phyloP scores from a whole-genome alignment of 2,329 filamentous ascomycete genomes.

The Ceratocystis papillata region DNA sequence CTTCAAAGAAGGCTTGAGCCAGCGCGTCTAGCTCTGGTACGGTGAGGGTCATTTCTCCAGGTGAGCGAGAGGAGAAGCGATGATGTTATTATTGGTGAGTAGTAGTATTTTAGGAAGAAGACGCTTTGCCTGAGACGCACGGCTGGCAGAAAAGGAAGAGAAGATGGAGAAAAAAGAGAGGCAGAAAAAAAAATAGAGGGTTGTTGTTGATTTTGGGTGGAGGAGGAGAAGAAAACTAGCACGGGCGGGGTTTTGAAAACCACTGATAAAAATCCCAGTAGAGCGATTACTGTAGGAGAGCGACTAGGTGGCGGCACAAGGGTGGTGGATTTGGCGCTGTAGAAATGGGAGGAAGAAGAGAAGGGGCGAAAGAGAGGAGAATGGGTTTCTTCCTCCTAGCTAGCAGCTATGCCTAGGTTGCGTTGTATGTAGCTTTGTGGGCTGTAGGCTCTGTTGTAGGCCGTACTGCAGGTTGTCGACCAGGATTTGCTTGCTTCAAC shows the following conservation, averaged over 20 bases:
- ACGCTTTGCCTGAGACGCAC: slow-evolving; percentile 21
- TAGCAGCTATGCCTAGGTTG: too few species aligned
- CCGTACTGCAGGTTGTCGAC: too few species aligned
- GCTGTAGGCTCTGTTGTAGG: too few species aligned
- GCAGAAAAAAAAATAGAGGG: slow-evolving; percentile 19
- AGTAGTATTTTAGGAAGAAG: slow-evolving; percentile 17
- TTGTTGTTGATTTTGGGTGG: slow-evolving; percentile 24
- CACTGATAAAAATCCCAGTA: slow-evolving; percentile 18
- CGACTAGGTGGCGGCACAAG: slow-evolving; percentile 1
- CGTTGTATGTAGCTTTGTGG: too few species aligned
- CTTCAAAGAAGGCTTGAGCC: slow-evolving; percentile 95
- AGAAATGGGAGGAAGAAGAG: slow-evolving; percentile 9
- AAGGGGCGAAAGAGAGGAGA: not conserved
- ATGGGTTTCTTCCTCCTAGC: too few species aligned
- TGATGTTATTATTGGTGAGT: slow-evolving; percentile 14
- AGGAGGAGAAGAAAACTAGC: slow-evolving; percentile 25
- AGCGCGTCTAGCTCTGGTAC: slow-evolving; percentile 94
- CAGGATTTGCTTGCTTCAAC: too few species aligned
- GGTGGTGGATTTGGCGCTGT: slow-evolving; percentile 14
- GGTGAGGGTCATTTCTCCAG: slow-evolving; percentile 49
- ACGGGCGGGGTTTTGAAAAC: slow-evolving; percentile 24
- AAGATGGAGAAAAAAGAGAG: slow-evolving; percentile 25
- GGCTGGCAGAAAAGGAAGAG: slow-evolving; percentile 24
- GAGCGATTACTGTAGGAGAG: too few species aligned
- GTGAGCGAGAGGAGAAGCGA: slow-evolving; percentile 27